Percentiles rank a stretch among this genome's conserved stretches.
phyloP scores from a whole-genome alignment of 116 monocot genomes.

The Trichopus zeylanicus region DNA sequence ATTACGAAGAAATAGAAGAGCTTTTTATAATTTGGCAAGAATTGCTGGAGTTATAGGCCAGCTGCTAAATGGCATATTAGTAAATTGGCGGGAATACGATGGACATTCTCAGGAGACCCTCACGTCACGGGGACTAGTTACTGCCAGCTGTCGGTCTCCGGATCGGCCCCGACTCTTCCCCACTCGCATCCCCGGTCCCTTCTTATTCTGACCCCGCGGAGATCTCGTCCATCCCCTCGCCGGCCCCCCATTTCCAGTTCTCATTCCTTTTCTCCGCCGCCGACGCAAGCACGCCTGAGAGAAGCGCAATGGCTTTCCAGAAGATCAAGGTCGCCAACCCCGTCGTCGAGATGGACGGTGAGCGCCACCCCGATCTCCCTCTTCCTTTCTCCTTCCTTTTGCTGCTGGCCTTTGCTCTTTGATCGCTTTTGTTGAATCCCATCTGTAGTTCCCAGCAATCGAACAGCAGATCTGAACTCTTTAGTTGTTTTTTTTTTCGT shows the following conservation, averaged over 20 bases:
- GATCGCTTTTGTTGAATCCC: no score
- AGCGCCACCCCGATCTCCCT: slow-evolving; percentile 11
- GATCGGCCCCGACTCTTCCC: not conserved
- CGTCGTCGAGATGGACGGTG: slow-evolving; percentile 86
- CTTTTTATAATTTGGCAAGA: no score
- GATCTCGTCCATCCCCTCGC: not conserved
- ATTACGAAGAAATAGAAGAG: no score
- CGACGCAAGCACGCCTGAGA: not conserved
- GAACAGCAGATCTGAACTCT: no score
- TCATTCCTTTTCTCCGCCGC: not conserved
- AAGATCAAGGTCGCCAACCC: slow-evolving; percentile 78
- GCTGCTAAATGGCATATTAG: not conserved
- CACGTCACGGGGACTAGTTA: not conserved
- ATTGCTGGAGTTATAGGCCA: no score
- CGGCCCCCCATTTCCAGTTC: not conserved
- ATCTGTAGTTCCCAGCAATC: no score
- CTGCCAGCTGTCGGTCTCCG: not conserved
- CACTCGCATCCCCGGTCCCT: not conserved
- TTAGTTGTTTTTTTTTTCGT: no score
- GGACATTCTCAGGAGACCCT: no score
- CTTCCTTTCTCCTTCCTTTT: not conserved
- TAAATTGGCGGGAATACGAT: no score
- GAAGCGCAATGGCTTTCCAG: slow-evolving; percentile 40
- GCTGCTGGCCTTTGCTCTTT: not conserved
- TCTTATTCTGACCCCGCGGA: not conserved